These are phyloP conservation scores for Claviceps africana DNA, from an alignment of 2,329 filamentous ascomycete genomes.

Conservation along the genomic window DNA sequence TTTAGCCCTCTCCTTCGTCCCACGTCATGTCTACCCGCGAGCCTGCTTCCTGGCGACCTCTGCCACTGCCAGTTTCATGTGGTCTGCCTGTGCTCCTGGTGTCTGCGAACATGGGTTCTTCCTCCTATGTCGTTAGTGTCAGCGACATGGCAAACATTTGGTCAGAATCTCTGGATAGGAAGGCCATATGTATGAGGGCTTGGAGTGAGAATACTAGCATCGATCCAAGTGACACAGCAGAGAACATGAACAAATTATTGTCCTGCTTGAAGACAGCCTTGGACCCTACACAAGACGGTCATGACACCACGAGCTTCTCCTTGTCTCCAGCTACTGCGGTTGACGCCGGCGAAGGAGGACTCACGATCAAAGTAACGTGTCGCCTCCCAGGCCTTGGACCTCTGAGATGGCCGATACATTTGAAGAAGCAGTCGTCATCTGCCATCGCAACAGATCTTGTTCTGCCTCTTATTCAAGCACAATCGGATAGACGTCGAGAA, in stretches of 20 bases:
- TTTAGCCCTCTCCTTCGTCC: neutral
- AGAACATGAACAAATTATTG: constrained; percentile 55
- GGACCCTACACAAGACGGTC: constrained; percentile 30
- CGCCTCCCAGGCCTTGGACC: constrained; percentile 50
- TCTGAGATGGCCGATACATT: constrained; percentile 50
- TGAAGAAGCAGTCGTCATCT: constrained; percentile 32
- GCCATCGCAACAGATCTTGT: constrained; percentile 34
- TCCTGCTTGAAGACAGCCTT: constrained; percentile 43
- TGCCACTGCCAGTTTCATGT: constrained; percentile 18
- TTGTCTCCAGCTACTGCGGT: constrained; percentile 22
- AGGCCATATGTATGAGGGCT: constrained; percentile 49
- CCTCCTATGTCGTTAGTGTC: constrained; percentile 50
- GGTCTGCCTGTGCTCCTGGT: constrained; percentile 48
- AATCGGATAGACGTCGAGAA: constrained; percentile 26
- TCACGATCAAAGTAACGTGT: constrained; percentile 42
- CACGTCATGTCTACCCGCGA: constrained; percentile 14
- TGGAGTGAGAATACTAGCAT: constrained; percentile 53
- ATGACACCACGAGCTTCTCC: constrained; percentile 30
- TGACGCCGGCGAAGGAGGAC: constrained; percentile 25
- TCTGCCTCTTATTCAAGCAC: constrained; percentile 35
- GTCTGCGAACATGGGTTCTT: constrained; percentile 38
- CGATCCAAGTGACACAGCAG: constrained; percentile 54
- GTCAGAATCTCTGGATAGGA: constrained; percentile 48
- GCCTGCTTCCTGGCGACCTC: constrained; percentile 28
- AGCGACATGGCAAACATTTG: constrained; percentile 65